A percentile compares a stretch with the other conserved stretches of the same genome.
These are phyloP conservation scores for Cercospora canescens DNA, from an alignment of 2,329 filamentous ascomycete species.

Conservation along the genomic window DNA sequence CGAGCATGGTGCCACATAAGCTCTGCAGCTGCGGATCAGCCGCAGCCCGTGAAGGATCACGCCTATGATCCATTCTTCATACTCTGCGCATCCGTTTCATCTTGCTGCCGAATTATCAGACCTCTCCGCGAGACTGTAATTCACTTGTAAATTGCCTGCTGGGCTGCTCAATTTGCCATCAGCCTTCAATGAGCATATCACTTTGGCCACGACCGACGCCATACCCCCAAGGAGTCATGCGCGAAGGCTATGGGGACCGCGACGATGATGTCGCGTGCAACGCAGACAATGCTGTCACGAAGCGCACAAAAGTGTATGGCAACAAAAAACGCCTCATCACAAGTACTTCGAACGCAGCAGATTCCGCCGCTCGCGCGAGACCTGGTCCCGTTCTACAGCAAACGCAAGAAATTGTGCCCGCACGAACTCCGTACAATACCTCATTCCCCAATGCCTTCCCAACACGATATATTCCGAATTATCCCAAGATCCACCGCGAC, in stretches of 20 bases:
- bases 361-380: neutral
- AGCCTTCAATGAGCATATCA: neutral
- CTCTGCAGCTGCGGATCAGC: neutral
- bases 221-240: neutral
- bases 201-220: neutral
- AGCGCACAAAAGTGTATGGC: neutral
- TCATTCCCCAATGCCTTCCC: neutral
- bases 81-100: neutral
- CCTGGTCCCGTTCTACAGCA: neutral
- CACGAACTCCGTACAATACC: neutral
- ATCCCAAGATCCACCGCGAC: slow-evolving; percentile 4
- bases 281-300: neutral
- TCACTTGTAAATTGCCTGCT: neutral
- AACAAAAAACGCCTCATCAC: slow-evolving; percentile 8
- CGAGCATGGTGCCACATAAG: neutral
- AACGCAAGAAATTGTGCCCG: neutral
- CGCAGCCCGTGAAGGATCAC: neutral
- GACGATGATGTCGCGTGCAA: neutral
- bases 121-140: neutral
- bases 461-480: neutral
- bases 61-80: neutral
- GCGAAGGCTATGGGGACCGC: neutral
- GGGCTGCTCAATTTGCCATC: neutral
- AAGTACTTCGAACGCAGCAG: neutral
- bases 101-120: neutral